Evolutionary conservation across 768 basidiomycete species (phyloP).

Genomic region (Leccinum variicolor): DNA sequence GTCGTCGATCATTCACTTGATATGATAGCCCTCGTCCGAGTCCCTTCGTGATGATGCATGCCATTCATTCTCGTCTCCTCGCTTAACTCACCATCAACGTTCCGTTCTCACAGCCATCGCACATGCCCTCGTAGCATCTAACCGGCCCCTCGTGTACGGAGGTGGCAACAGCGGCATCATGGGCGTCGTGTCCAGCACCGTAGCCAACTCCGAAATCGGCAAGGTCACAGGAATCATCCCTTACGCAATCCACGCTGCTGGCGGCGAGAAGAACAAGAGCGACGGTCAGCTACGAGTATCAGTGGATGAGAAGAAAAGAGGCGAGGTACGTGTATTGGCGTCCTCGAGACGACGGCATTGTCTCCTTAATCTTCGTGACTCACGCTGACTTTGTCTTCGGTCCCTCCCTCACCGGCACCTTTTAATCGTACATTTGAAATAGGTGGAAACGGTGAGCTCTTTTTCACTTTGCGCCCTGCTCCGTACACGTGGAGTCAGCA

Average conservation of each 20-base stretch:
- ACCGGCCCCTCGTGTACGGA: constrained; percentile 77
- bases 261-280: constrained; percentile 58
- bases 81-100: constrained; percentile 5
- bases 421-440: neutral
- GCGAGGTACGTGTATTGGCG: constrained; percentile 30
- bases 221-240: constrained; percentile 78
- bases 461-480: neutral
- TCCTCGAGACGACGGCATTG: constrained; percentile 1
- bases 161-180: constrained; percentile 84
- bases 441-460: constrained; percentile 33
- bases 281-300: constrained; percentile 18
- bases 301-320: constrained; percentile 31
- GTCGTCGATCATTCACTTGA: constrained; percentile 29
- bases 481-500: constrained; percentile 1
- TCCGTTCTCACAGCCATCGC: constrained; percentile 59
- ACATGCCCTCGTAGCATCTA: constrained; percentile 56
- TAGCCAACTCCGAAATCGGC: constrained; percentile 57
- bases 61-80: neutral
- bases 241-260: constrained; percentile 64
- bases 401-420: neutral
- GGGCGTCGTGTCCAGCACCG: constrained; percentile 73
- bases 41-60: neutral
- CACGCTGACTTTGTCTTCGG: constrained; percentile 10
- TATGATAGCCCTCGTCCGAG: neutral
- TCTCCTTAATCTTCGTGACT: neutral